Percentiles rank a stretch among this genome's conserved stretches.
These are phyloP conservation scores for Rhizoclosmatium sp. DNA, from an alignment of 192 early-diverging fungal genomes.

Conservation along the genomic window DNA sequence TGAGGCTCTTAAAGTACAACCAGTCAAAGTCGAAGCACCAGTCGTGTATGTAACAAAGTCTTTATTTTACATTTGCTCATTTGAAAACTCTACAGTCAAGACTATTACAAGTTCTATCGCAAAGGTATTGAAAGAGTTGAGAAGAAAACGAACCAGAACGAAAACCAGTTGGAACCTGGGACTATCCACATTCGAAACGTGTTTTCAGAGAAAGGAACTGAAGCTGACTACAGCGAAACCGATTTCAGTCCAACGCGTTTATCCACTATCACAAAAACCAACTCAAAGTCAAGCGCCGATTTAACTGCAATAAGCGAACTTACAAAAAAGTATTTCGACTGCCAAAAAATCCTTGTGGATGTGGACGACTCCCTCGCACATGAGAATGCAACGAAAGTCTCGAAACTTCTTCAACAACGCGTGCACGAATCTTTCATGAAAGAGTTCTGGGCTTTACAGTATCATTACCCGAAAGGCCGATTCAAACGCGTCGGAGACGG, in stretches of 20 bases:
- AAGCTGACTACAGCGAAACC: background rate
- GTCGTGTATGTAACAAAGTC: background rate
- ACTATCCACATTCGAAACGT: background rate
- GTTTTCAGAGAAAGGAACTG: background rate
- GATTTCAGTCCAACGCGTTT: background rate
- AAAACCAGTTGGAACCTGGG: background rate
- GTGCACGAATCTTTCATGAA: conserved; percentile 22
- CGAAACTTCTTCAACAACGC: background rate
- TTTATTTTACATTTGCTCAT: too few relatives aligned
- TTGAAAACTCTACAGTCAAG: background rate
- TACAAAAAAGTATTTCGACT: background rate
- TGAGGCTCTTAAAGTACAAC: background rate
- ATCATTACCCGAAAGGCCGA: background rate
- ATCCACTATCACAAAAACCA: background rate
- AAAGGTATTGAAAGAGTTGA: background rate
- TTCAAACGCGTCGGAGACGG: background rate
- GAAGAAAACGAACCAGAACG: background rate
- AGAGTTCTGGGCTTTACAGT: conserved; percentile 25
- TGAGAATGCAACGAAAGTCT: background rate
- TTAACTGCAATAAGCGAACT: background rate
- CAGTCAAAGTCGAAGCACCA: background rate
- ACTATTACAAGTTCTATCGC: background rate
- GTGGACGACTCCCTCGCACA: background rate
- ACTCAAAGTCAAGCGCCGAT: background rate
- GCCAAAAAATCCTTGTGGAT: background rate